Conservation (phyloP, 1,139 yeast genomes). For the Hansenula sp. region DNA sequence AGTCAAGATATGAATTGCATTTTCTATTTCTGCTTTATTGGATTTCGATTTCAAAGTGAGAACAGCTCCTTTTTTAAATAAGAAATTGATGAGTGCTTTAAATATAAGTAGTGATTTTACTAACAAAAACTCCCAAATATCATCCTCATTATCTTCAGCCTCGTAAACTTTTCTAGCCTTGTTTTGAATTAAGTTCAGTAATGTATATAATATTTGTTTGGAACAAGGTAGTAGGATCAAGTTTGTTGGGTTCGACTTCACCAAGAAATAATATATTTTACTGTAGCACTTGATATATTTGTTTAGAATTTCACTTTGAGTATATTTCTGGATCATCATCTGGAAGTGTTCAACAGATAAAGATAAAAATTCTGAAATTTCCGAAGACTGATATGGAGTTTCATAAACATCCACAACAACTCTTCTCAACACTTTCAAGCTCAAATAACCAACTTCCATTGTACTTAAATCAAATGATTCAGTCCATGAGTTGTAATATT, state of each 20-base stretch:
- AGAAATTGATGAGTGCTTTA: conserved; percentile 58
- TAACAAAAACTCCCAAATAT: conserved; percentile 73
- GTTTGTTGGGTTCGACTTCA: conserved; percentile 59
- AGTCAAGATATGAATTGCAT: conserved; percentile 49
- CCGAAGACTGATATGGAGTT: conserved; percentile 47
- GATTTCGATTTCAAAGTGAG: conserved; percentile 58
- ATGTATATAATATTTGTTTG: conserved; percentile 51
- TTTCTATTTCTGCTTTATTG: conserved; percentile 55
- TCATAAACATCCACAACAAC: conserved; percentile 76
- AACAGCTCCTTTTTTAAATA: conserved; percentile 61
- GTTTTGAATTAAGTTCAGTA: conserved; percentile 54
- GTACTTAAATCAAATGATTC: conserved; percentile 29
- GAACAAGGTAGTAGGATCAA: conserved; percentile 69
- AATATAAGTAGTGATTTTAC: conserved; percentile 66
- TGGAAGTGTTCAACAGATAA: conserved; percentile 58
- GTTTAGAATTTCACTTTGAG: conserved; percentile 54
- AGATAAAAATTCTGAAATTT: conserved; percentile 56
- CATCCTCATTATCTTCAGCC: conserved; percentile 44
- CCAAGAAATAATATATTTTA: conserved; percentile 61
- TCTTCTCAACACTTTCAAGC: conserved; percentile 71
- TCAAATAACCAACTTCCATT: conserved; percentile 66
- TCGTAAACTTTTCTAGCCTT: conserved; percentile 60
- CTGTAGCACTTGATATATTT: conserved; percentile 72
- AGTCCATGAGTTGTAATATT: conserved; percentile 63
- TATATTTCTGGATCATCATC: conserved; percentile 42